Base-by-base conservation (phyloP, 2,329 filamentous ascomycete genomes). In the Aureobasidium namibiae region DNA sequence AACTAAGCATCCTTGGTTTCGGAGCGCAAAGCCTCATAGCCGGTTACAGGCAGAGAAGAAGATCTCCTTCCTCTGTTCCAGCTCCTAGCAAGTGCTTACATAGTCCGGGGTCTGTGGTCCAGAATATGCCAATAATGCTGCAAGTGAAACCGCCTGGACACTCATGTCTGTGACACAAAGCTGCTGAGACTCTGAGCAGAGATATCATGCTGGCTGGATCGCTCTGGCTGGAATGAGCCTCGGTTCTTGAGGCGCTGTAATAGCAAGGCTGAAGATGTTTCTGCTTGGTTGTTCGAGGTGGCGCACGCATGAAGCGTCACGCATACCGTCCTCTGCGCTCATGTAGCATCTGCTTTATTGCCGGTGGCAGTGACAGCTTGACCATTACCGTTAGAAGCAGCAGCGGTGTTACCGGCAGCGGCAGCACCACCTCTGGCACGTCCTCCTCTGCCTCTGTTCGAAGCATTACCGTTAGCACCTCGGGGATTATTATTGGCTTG, bases 341-440 rank as follows among this genome's bases (percentile, higher is more conserved):
- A 57, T 48, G 54, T 57, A 38, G 54, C 54, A 42, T 57, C 54
- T 1, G 21, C 31, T n/a, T 57, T 57, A 33, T 21, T 42, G 42
- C 31, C 31, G 13, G 23, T 39, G 6, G 54, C 2, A 18, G 54
- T 41, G 18, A 31, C 42, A 21, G 54, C 41, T 31, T 38, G 41
- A 9, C 41, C 54, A 31, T 46, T 48, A 18, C 53, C 53, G 8
- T 56, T 56, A 38, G 34, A 33, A 56, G 62, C 38, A 54, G 61
- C 34, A 34, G 62, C 44, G 56, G 63, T 36, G 34, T 49, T 50
- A 34, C 33, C n/a, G n/a, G n/a, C 46, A 49, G 49, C 62, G 34
- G 56, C 56, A 11, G 36, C 53, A 18, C 57, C 61, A 24, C 62
- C 61, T 59, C 61, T 49, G 23, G 44, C 54, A 33, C 58, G 59